Conservation (phyloP, 352 stramenopile genomes). For the Phytophthora pisi region DNA sequence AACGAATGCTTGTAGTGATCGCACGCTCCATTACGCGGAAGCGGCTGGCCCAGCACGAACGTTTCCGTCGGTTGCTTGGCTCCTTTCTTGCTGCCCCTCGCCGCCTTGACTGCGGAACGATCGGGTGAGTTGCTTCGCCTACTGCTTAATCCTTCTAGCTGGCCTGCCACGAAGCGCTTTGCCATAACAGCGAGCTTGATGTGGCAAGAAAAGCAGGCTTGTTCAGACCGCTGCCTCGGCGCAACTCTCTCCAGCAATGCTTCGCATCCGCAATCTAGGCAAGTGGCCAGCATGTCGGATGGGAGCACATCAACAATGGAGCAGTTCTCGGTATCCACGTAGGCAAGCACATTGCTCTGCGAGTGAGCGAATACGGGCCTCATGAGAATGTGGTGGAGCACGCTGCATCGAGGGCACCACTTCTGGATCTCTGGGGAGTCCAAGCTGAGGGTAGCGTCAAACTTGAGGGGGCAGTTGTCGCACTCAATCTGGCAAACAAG, state of each 20-base stretch:
- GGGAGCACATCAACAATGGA: slow-evolving; percentile 70
- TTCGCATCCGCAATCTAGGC: slow-evolving; percentile 69
- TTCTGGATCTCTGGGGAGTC: slow-evolving; percentile 55
- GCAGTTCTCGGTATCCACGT: slow-evolving; percentile 80
- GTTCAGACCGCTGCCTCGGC: slow-evolving; percentile 62
- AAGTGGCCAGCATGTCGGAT: slow-evolving; percentile 74
- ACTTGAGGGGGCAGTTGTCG: slow-evolving; percentile 73
- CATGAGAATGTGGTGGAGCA: slow-evolving; percentile 70
- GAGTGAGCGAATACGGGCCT: slow-evolving; percentile 74
- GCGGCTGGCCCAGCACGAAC: slow-evolving; percentile 67
- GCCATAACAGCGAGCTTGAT: slow-evolving; percentile 73
- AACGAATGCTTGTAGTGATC: slow-evolving; percentile 83
- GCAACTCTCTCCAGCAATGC: slow-evolving; percentile 59
- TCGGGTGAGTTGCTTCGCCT: slow-evolving; percentile 23
- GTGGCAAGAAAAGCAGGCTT: slow-evolving; percentile 78
- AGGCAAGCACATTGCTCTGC: slow-evolving; percentile 64
- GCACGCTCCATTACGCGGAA: slow-evolving; percentile 74
- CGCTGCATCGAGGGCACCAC: slow-evolving; percentile 84
- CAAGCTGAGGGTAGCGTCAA: slow-evolving; percentile 64
- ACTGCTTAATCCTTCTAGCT: slow-evolving; percentile 19
- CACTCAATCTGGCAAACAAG: slow-evolving; percentile 75
- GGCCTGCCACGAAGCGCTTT: slow-evolving; percentile 59
- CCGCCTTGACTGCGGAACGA: slow-evolving; percentile 15
- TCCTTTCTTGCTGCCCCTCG: slow-evolving; percentile 46
- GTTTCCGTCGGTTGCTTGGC: slow-evolving; percentile 47